Conservation (phyloP, 371 early-diverging fungal species). For the Basidiobolus heterosporus region DNA sequence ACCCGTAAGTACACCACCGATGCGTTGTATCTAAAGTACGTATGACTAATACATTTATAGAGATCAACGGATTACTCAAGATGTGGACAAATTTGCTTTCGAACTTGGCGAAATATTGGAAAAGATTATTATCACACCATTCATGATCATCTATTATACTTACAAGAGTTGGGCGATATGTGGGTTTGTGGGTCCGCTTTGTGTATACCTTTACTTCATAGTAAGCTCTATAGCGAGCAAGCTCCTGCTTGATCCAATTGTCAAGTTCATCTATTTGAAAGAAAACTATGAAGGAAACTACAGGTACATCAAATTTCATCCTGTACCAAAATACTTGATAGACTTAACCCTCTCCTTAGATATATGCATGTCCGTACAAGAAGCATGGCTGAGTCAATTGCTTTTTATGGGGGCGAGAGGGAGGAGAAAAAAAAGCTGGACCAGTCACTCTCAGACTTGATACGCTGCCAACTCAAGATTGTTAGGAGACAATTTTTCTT, state of each 20-base stretch:
- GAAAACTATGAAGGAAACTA: conserved; percentile 72
- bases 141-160: conserved; percentile 60
- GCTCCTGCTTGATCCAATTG: conserved; percentile 48
- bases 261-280: conserved; percentile 49
- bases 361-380: conserved; percentile 57
- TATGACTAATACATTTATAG: conserved; percentile 11
- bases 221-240: conserved; percentile 41
- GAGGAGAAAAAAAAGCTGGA: conserved; percentile 37
- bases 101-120: conserved; percentile 40
- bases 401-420: conserved; percentile 55
- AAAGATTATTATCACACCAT: conserved; percentile 51
- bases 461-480: conserved; percentile 35
- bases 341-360: conserved; percentile 14
- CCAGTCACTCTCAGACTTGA: conserved; percentile 24
- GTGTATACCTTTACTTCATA: conserved; percentile 55
- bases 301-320: conserved; percentile 13
- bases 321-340: too few species aligned
- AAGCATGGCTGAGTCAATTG: conserved; percentile 59
- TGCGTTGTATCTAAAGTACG: conserved; percentile 24
- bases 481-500: conserved; percentile 42
- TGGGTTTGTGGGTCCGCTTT: conserved; percentile 50
- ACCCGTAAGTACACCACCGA: conserved; percentile 43
- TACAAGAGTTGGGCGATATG: conserved; percentile 46
- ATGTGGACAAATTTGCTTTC: conserved; percentile 62
- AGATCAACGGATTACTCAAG: conserved; percentile 82